Percentiles rank a stretch among this genome's conserved stretches.
These are phyloP conservation scores for Saccharomyces pastorianus DNA, from an alignment of 1,139 yeast species.

Conservation along the genomic window DNA sequence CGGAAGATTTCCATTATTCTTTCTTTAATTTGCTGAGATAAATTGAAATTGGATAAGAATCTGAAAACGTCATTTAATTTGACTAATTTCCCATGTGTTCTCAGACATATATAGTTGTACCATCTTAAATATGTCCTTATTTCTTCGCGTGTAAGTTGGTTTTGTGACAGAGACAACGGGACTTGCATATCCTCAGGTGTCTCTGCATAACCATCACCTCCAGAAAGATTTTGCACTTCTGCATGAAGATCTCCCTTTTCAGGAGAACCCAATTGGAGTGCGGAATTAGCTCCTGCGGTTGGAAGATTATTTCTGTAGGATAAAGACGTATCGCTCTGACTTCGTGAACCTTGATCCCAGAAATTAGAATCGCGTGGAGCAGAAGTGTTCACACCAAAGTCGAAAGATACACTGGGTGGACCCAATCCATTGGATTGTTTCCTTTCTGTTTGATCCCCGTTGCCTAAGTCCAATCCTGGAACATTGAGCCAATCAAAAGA, in stretches of 20 bases:
- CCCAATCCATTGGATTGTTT: not conserved
- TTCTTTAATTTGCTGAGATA: conserved; percentile 39
- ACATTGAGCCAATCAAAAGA: conserved; percentile 32
- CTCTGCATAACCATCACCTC: conserved; percentile 16
- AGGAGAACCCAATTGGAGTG: not conserved
- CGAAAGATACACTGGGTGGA: conserved; percentile 4
- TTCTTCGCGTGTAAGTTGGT: conserved; percentile 56
- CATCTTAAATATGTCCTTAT: conserved; percentile 67
- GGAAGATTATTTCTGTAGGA: conserved; percentile 1
- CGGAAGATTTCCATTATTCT: conserved; percentile 44
- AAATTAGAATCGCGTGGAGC: conserved; percentile 23
- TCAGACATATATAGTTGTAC: conserved; percentile 62
- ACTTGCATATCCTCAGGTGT: conserved; percentile 32
- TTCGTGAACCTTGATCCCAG: not conserved
- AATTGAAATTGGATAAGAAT: conserved; percentile 54
- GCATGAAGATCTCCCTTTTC: conserved; percentile 2
- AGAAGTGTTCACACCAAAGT: conserved; percentile 5
- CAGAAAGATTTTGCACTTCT: not conserved
- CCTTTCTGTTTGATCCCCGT: not conserved
- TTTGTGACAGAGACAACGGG: conserved; percentile 55
- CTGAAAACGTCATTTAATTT: conserved; percentile 54
- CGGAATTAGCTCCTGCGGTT: conserved; percentile 1
- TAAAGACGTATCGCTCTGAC: conserved; percentile 7
- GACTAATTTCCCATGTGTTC: conserved; percentile 49
- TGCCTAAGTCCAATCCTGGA: conserved; percentile 21